phyloP scores from a whole-genome alignment of 1,139 yeast genomes.

The Suhomyces choctaworum region DNA sequence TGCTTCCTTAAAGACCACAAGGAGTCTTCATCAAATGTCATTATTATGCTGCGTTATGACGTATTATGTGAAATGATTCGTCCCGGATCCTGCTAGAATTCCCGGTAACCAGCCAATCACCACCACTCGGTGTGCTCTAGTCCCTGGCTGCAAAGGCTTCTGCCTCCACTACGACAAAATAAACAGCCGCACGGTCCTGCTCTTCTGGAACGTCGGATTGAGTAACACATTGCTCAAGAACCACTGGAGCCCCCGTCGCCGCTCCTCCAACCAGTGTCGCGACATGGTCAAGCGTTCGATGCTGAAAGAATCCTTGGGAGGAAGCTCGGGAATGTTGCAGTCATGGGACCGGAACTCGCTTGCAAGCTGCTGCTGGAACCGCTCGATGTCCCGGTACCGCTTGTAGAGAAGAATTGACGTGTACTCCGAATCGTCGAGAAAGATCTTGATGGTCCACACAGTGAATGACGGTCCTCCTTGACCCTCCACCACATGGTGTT shows the following conservation, averaged over 20 bases:
- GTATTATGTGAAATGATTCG: no score
- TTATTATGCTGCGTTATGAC: no score
- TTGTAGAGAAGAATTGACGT: constrained; percentile 51
- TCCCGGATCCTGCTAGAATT: no score
- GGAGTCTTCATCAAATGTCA: no score
- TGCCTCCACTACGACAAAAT: constrained; percentile 24
- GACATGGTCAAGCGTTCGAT: constrained; percentile 50
- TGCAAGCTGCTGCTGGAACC: constrained; percentile 45
- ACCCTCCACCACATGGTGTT: constrained; percentile 39
- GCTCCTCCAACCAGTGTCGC: constrained; percentile 52
- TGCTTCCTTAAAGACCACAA: no score
- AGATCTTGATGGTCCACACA: constrained; percentile 50
- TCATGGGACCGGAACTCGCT: constrained; percentile 32
- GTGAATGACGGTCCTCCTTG: constrained; percentile 42
- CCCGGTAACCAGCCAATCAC: no score
- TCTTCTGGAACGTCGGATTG: constrained; percentile 58
- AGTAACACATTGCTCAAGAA: constrained; percentile 66
- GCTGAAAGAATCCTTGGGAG: constrained; percentile 58
- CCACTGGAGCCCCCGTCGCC: constrained; percentile 73
- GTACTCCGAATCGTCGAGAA: constrained; percentile 44
- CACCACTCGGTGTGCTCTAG: no score
- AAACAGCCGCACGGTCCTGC: constrained; percentile 51
- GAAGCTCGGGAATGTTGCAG: constrained; percentile 59
- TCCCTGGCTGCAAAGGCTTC: not conserved
- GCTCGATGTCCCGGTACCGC: constrained; percentile 65